These are phyloP conservation scores for Picochlorum sp. DNA, from an alignment of 139 green algal species.

Conservation along the genomic window DNA sequence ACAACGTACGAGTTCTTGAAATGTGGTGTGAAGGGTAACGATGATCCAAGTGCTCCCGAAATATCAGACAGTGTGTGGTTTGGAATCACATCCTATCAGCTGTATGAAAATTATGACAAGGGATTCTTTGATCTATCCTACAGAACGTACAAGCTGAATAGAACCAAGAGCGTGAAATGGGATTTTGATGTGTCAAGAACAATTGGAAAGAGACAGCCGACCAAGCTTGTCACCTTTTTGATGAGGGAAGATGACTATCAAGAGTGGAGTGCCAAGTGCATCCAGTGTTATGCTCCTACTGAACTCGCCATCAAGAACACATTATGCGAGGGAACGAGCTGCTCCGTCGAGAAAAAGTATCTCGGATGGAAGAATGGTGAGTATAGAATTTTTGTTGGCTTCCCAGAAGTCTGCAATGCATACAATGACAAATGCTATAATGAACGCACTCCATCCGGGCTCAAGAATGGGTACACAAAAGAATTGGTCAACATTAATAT, in stretches of 20 bases:
- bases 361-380: background rate
- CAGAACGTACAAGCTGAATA: background rate
- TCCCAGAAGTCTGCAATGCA: slow-evolving; percentile 3
- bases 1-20: background rate
- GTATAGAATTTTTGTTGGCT: background rate
- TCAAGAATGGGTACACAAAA: slow-evolving; percentile 3
- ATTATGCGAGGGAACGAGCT: background rate
- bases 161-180: background rate
- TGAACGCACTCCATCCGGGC: background rate
- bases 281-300: background rate
- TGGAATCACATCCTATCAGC: slow-evolving; percentile 3
- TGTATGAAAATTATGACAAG: slow-evolving; percentile 7
- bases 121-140: background rate
- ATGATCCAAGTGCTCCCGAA: background rate
- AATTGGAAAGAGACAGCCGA: background rate
- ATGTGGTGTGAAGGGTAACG: background rate
- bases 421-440: background rate
- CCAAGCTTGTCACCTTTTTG: slow-evolving; percentile 7
- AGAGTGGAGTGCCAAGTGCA: slow-evolving; percentile 3
- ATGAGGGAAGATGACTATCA: slow-evolving; percentile 7
- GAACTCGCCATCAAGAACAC: slow-evolving; percentile 2
- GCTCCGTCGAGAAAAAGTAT: background rate
- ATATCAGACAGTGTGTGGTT: slow-evolving; percentile 5
- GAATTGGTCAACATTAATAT: slow-evolving; percentile 2
- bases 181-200: slow-evolving; percentile 1